phyloP scores from a whole-genome alignment of 164 flowering plant genomes.

The Kalanchoe fedtschenkoi region DNA sequence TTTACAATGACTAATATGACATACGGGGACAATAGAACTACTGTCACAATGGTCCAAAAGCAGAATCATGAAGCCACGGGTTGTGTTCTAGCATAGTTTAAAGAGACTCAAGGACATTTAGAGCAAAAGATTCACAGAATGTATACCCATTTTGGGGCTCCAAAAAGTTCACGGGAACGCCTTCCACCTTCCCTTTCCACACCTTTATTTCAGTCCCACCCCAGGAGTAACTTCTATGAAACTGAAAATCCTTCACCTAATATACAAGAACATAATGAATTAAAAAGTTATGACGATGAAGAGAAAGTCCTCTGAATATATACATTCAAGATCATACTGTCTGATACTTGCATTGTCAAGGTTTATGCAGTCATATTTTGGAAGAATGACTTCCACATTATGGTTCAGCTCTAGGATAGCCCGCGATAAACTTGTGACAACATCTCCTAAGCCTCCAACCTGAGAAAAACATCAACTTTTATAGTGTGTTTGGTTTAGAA shows the following conservation, averaged over 20 bases:
- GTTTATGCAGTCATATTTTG: conserved; percentile 94
- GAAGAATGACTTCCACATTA: conserved; percentile 82
- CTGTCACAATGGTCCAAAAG: neutral
- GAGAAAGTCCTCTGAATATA: neutral
- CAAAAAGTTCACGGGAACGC: conserved; percentile 79
- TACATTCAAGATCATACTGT: neutral
- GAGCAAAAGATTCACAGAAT: neutral
- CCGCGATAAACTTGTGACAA: conserved; percentile 95
- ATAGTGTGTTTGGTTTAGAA: no score
- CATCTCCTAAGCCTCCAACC: conserved; percentile 99
- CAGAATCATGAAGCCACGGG: neutral
- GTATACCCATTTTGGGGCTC: conserved; percentile 96
- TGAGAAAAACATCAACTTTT: conserved; percentile 19
- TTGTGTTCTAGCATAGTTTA: neutral
- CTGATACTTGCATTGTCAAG: conserved; percentile 61
- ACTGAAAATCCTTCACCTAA: conserved; percentile 73
- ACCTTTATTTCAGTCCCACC: conserved; percentile 93
- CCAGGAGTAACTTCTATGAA: conserved; percentile 56
- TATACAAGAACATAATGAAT: neutral
- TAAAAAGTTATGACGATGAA: neutral
- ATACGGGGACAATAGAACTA: neutral
- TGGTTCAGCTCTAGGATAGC: conserved; percentile 94
- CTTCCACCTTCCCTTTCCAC: conserved; percentile 90
- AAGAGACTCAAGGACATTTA: conserved; percentile 2
- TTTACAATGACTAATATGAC: neutral